Conservation (phyloP, 2,329 filamentous ascomycete genomes). For the Volutella citrinella region DNA sequence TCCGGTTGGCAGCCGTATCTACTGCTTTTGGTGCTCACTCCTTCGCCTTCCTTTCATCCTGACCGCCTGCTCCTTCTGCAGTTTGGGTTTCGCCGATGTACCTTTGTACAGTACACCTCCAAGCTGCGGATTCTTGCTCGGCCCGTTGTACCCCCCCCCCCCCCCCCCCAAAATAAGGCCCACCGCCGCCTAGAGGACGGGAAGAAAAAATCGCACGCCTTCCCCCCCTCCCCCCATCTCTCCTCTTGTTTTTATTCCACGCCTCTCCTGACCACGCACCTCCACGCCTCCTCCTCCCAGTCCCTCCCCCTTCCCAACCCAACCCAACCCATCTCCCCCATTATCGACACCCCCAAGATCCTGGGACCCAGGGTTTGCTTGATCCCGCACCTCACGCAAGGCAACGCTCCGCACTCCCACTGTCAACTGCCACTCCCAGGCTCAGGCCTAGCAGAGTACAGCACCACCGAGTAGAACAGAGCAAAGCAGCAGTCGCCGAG, state of each 20-base stretch:
- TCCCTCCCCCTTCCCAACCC: slow-evolving; percentile 24
- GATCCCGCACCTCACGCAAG: slow-evolving; percentile 23
- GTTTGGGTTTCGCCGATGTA: too few species aligned
- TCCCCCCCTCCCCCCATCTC: slow-evolving; percentile 21
- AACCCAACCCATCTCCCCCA: slow-evolving; percentile 21
- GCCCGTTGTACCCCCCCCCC: slow-evolving; percentile 23
- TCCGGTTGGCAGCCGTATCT: too few species aligned
- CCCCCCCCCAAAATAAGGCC: slow-evolving; percentile 18
- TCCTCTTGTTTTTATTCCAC: slow-evolving; percentile 30
- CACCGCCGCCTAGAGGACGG: too few species aligned
- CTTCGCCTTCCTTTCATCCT: too few species aligned
- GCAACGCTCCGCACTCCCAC: slow-evolving; percentile 16
- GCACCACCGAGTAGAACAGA: too few species aligned
- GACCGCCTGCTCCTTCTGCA: too few species aligned
- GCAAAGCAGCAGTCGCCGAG: too few species aligned
- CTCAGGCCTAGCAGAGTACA: too few species aligned
- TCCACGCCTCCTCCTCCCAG: slow-evolving; percentile 37
- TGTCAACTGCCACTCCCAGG: too few species aligned
- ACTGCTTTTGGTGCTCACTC: too few species aligned
- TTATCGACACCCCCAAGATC: slow-evolving; percentile 41
- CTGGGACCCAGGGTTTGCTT: slow-evolving; percentile 28
- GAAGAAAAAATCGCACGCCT: slow-evolving; percentile 16
- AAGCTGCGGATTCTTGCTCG: not conserved
- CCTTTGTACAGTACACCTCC: too few species aligned
- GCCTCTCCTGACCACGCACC: slow-evolving; percentile 32